phyloP scores from a whole-genome alignment of 2,329 filamentous ascomycete species.

The Alternaria incomplexa region DNA sequence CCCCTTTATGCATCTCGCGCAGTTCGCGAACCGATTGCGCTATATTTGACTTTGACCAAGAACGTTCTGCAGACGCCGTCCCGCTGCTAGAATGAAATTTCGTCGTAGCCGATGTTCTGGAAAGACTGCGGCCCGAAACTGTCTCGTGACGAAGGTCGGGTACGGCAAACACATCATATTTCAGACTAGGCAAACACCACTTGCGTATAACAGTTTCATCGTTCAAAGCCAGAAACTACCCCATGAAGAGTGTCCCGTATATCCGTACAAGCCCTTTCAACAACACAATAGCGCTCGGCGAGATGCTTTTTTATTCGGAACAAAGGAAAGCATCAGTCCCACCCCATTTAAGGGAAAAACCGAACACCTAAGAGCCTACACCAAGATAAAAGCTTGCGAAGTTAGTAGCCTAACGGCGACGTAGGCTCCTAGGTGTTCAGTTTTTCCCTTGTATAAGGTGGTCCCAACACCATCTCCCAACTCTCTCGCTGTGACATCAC shows the following conservation, averaged over 20 bases:
- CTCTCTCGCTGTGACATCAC: background rate
- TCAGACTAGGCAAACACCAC: background rate
- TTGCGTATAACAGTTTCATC: background rate
- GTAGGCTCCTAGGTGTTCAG: no score
- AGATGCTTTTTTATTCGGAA: slow-evolving; percentile 4
- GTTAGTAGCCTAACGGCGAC: no score
- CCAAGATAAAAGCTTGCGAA: no score
- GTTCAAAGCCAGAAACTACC: background rate
- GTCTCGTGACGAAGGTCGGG: background rate
- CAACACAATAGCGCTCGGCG: background rate
- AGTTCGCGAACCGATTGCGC: background rate
- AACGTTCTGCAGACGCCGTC: slow-evolving; percentile 1
- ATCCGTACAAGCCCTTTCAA: background rate
- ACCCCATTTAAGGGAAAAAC: no score
- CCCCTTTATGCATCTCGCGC: slow-evolving; percentile 31
- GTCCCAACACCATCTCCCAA: background rate
- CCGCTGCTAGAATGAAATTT: background rate
- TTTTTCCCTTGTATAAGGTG: no score
- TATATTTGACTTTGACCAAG: slow-evolving; percentile 4
- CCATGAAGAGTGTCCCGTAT: background rate
- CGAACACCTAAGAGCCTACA: no score
- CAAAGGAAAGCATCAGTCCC: background rate
- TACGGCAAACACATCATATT: background rate
- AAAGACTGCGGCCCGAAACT: slow-evolving; percentile 9
- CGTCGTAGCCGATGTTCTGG: slow-evolving; percentile 10